These are phyloP conservation scores for Polytrichum commune DNA, from an alignment of 225 moss, liverwort and hornwort species.

Conservation along the genomic window DNA sequence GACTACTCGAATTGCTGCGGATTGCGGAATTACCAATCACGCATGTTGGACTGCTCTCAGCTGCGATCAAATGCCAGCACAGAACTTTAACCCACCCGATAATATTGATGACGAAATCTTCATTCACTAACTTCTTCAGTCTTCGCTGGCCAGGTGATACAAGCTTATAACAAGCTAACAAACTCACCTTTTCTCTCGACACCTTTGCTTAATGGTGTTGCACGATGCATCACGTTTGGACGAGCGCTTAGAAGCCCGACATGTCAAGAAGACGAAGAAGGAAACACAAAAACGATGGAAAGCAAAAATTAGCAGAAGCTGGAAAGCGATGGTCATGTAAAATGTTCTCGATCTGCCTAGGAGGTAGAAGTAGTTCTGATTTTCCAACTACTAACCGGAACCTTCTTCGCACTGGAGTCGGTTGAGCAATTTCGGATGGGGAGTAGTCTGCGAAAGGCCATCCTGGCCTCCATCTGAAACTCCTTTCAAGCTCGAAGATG, in stretches of 20 bases:
- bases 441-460: too few relatives aligned
- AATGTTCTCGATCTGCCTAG: too few relatives aligned
- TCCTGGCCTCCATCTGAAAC: neutral
- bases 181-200: neutral
- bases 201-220: neutral
- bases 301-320: too few relatives aligned
- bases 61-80: constrained; percentile 5
- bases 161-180: neutral
- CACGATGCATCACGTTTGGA: neutral
- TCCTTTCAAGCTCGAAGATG: neutral
- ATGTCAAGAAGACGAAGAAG: too few relatives aligned
- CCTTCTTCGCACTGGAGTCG: constrained; percentile 12
- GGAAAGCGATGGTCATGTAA: too few relatives aligned
- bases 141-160: too few relatives aligned
- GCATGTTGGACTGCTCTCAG: constrained; percentile 45
- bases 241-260: neutral
- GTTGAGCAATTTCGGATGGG: neutral
- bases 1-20: constrained; percentile 45
- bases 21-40: constrained; percentile 37
- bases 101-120: too few relatives aligned
- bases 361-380: neutral
- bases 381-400: constrained; percentile 20
- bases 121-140: too few relatives aligned
- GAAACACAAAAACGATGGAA: too few relatives aligned
- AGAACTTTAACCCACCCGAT: neutral